Base-by-base conservation (phyloP, 106 monocot genomes). In the Amphibolis antarctica region DNA sequence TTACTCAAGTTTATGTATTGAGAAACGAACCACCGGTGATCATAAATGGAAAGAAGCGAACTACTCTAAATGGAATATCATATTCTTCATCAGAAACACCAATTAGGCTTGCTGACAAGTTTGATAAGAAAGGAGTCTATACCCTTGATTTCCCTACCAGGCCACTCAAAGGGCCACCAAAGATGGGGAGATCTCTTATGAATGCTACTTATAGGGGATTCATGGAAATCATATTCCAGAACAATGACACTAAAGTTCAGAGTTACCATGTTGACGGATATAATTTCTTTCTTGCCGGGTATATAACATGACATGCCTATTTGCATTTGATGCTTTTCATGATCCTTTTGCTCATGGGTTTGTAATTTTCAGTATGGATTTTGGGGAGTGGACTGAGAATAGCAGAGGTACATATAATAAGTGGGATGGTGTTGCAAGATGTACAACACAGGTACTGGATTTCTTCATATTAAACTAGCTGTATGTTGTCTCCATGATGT, bases 201-300 rank as follows among this genome's bases (percentile, higher is more conserved):
- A 86, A 84, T 72, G 81, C 69, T 44, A 69, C 86, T 46, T 92
- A 83, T 63, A 83, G 68, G 50, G 91, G 86, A 22, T 92, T 92
- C 60, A 79, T 92, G 65, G 91, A 92, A 62, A 86, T 92, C 44
- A 48, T 92, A 36, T 83, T 86, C 25, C 74, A 81, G 81, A 92
- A 92, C 66, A 92, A 92, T 64, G 86, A 80, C 54, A 86, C 91
- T 9, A 68, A 17, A 53, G 78, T 83, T 47, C 86, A 83, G 74
- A 79, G 63, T 57, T 92, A 78, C 63, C 91, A 92, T 66, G 49
- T 92, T 54, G 83, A 92, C 72, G 91, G 91, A 68, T 92, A 92
- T 67, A 72, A 83, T 24, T 86, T 92, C 59, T 92, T 86, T 50
- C 79, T 86, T 58, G 91, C 80, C 47, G 91, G 91, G 90, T 91